Conservation (phyloP, 768 basidiomycete species). For the Naematelia encephala region DNA sequence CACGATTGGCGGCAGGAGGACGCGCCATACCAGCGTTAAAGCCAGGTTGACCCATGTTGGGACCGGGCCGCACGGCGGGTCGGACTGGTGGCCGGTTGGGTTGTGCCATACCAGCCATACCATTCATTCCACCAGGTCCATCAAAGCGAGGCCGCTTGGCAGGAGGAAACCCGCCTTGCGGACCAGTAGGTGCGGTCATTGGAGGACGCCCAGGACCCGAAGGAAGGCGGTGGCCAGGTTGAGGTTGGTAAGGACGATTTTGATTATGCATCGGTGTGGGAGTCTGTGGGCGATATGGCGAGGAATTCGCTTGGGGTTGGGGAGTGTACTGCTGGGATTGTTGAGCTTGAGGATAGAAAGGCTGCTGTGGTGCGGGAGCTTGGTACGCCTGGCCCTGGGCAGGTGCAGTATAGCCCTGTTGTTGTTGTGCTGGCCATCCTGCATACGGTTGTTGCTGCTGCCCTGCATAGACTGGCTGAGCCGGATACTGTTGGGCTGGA, state of each 20-base stretch:
- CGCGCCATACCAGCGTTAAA: constrained; percentile 14
- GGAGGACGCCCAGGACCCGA: constrained; percentile 53
- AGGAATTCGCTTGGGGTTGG: constrained; percentile 14
- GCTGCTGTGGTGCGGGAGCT: constrained; percentile 3
- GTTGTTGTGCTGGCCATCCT: constrained; percentile 16
- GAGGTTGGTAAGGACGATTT: constrained; percentile 12
- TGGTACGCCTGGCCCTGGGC: constrained; percentile 6
- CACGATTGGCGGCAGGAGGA: neutral
- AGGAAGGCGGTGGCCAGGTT: constrained; percentile 34
- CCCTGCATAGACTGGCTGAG: constrained; percentile 44
- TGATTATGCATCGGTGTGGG: neutral
- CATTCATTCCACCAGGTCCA: constrained; percentile 55
- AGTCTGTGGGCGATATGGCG: constrained; percentile 20
- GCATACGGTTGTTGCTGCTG: constrained; percentile 51
- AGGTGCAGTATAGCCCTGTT: constrained; percentile 20
- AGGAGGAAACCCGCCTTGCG: constrained; percentile 70
- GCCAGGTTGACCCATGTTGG: constrained; percentile 28
- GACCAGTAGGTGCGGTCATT: constrained; percentile 43
- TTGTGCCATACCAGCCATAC: constrained; percentile 4
- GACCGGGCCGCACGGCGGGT: constrained; percentile 35
- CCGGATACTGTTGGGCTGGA: constrained; percentile 62
- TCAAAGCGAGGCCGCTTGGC: constrained; percentile 90
- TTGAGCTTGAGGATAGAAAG: constrained; percentile 25
- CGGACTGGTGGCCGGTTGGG: constrained; percentile 50
- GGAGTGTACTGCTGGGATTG: constrained; percentile 21